Evolutionary conservation across 2,329 filamentous ascomycete genomes (phyloP), one percentile per base, ranked within the genome.

Genomic region (Colletotrichum salicis): DNA sequence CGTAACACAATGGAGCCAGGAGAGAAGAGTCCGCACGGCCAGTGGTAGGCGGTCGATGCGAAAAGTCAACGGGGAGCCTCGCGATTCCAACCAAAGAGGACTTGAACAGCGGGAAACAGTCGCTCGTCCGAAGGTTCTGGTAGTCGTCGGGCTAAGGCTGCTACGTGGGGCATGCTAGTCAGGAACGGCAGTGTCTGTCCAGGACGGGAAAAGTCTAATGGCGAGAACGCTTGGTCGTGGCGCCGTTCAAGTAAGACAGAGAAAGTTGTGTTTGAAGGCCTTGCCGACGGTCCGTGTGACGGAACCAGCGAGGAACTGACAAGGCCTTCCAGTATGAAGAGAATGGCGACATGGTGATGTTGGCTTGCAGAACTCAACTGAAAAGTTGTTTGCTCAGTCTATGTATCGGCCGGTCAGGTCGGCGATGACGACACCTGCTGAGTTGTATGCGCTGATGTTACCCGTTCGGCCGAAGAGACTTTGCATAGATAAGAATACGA

Each of bases 221-320:
- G 27, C 19, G 35, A 12, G 48, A 70, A 72, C 70, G 55, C 70
- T 70, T 72, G 66, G 70, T 41, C 65, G 59, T 31, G 60, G 55
- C 65, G 55, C 59, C 55, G 65, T 60, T 64, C 41, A 59, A 58
- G 58, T 35, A 24, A 10, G 33, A 52, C 51, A 41, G 22, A 45
- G 45, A 48, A 31, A 55, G 41, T n/a, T 8, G 19, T 70, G 65
- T 70, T 64, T 72, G 66, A 52, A 59, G 31, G 29, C 48, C 22
- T 64, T 13, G 5, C 29, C 33, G 51, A 51, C 48, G 35, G 60
- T 64, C 70, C 56, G 65, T 72, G 70, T 55, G 24, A 55, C 37
- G 54, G 27, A 48, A 48, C 52, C 60, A 12, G 29, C n/a, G 19
- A 64, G 24, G 55, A 64, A 24, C 8, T 13, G 4, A 22, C 54